Conservation (phyloP, 352 stramenopile genomes). For the Phytophthora parvispora region DNA sequence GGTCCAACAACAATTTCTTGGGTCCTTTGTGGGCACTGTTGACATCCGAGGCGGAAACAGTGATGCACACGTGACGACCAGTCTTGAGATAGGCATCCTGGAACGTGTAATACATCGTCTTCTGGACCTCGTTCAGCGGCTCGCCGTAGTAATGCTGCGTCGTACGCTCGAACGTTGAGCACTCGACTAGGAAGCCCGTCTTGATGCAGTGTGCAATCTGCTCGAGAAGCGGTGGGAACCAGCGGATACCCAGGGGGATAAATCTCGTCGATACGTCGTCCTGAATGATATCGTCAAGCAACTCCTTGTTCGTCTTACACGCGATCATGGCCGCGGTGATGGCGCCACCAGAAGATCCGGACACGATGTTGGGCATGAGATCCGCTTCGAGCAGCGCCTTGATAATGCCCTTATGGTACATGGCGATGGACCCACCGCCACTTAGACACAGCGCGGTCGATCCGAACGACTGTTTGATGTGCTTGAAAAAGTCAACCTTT, state of each 20-base stretch:
- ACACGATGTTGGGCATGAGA: slow-evolving; percentile 94
- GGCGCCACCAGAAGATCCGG: slow-evolving; percentile 93
- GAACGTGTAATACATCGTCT: slow-evolving; percentile 91
- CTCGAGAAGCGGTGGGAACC: slow-evolving; percentile 86
- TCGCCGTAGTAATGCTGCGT: slow-evolving; percentile 96
- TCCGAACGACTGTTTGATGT: slow-evolving; percentile 88
- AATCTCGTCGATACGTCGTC: slow-evolving; percentile 71
- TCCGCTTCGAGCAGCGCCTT: slow-evolving; percentile 90
- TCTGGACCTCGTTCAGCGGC: slow-evolving; percentile 51
- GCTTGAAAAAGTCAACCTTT: slow-evolving; percentile 64
- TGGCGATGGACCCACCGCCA: slow-evolving; percentile 92
- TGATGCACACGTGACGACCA: slow-evolving; percentile 95
- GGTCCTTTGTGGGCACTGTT: slow-evolving; percentile 84
- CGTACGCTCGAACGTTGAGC: slow-evolving; percentile 79
- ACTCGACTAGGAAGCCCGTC: slow-evolving; percentile 92
- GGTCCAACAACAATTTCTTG: slow-evolving; percentile 92
- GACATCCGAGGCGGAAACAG: slow-evolving; percentile 91
- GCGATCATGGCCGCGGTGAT: slow-evolving; percentile 91
- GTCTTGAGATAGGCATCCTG: slow-evolving; percentile 95
- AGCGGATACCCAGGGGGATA: slow-evolving; percentile 69
- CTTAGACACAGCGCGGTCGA: slow-evolving; percentile 94
- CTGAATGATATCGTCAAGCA: slow-evolving; percentile 71
- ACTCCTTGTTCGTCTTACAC: slow-evolving; percentile 90
- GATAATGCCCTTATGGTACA: slow-evolving; percentile 98
- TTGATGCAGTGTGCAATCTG: slow-evolving; percentile 93